phyloP scores from a whole-genome alignment of 2,329 filamentous ascomycete species.

The Colletotrichum salicis region DNA sequence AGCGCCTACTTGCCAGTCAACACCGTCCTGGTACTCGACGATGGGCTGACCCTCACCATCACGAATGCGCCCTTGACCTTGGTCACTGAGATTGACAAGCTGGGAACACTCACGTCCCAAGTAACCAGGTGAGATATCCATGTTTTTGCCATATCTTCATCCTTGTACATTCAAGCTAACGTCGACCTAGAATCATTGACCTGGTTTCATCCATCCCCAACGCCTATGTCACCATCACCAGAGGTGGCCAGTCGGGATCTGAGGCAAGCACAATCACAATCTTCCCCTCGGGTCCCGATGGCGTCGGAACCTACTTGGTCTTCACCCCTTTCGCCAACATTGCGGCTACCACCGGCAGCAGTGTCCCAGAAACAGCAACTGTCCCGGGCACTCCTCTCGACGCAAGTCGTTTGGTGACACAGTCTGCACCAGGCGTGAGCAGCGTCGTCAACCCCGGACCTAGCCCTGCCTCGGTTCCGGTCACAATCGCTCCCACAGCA shows the following conservation, averaged over 20 bases:
- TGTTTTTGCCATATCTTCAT: too few species aligned
- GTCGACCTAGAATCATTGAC: slow-evolving; percentile 11
- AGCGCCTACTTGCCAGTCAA: slow-evolving; percentile 31
- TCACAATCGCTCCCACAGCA: slow-evolving; percentile 6
- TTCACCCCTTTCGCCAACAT: slow-evolving; percentile 14
- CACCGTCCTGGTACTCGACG: slow-evolving; percentile 28
- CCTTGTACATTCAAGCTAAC: background rate
- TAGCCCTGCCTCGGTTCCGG: slow-evolving; percentile 17
- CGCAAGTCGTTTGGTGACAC: slow-evolving; percentile 11
- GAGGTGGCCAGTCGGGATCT: slow-evolving; percentile 24
- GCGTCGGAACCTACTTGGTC: slow-evolving; percentile 26
- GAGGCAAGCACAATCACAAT: slow-evolving; percentile 27
- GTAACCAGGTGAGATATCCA: slow-evolving; percentile 16
- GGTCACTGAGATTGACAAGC: slow-evolving; percentile 30
- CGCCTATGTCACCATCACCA: slow-evolving; percentile 29
- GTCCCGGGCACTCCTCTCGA: slow-evolving; percentile 15
- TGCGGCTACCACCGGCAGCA: slow-evolving; percentile 2
- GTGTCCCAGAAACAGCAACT: slow-evolving; percentile 3
- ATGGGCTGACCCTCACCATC: slow-evolving; percentile 30
- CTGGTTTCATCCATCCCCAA: slow-evolving; percentile 13
- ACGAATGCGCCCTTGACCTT: slow-evolving; percentile 31
- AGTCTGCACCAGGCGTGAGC: slow-evolving; percentile 4
- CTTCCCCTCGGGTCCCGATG: slow-evolving; percentile 17
- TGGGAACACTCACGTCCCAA: slow-evolving; percentile 24
- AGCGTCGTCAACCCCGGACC: background rate